These are phyloP conservation scores for Russula compacta DNA, from an alignment of 768 basidiomycete species.

Conservation along the genomic window DNA sequence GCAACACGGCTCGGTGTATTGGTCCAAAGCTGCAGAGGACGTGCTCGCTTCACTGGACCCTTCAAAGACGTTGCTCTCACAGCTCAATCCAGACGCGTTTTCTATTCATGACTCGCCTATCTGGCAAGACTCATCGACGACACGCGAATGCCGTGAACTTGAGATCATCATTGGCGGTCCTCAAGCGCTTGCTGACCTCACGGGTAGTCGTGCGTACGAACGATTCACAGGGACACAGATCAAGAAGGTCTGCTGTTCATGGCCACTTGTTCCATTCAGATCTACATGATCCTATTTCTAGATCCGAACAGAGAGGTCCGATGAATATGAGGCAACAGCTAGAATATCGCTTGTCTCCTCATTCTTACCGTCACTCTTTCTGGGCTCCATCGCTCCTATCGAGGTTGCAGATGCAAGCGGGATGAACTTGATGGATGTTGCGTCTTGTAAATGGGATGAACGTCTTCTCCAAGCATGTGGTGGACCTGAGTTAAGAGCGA, in stretches of 20 bases:
- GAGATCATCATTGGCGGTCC: conserved; percentile 62
- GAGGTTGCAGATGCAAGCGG: conserved; percentile 87
- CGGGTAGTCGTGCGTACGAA: conserved; percentile 79
- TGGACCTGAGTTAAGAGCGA: conserved; percentile 52
- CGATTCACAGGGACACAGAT: conserved; percentile 87
- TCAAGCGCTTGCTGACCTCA: conserved; percentile 61
- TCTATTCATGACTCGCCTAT: conserved; percentile 63
- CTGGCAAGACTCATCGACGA: conserved; percentile 89
- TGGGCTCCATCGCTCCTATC: conserved; percentile 67
- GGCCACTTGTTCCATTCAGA: background rate
- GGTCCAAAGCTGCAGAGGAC: conserved; percentile 48
- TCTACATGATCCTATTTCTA: conserved; percentile 22
- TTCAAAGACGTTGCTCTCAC: conserved; percentile 40
- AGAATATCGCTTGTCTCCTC: conserved; percentile 76
- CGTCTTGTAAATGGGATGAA: conserved; percentile 67
- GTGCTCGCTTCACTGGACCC: conserved; percentile 48
- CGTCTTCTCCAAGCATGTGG: conserved; percentile 57
- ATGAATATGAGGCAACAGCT: conserved; percentile 48
- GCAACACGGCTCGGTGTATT: conserved; percentile 87
- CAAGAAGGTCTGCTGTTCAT: conserved; percentile 42
- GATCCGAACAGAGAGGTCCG: conserved; percentile 48
- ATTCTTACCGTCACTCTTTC: conserved; percentile 75
- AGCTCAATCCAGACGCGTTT: conserved; percentile 58
- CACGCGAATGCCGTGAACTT: conserved; percentile 58
- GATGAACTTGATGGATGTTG: conserved; percentile 81